Percentiles rank a stretch among this genome's conserved stretches.
phyloP scores from a whole-genome alignment of 768 basidiomycete species.

The Xerocomellus intermedius region DNA sequence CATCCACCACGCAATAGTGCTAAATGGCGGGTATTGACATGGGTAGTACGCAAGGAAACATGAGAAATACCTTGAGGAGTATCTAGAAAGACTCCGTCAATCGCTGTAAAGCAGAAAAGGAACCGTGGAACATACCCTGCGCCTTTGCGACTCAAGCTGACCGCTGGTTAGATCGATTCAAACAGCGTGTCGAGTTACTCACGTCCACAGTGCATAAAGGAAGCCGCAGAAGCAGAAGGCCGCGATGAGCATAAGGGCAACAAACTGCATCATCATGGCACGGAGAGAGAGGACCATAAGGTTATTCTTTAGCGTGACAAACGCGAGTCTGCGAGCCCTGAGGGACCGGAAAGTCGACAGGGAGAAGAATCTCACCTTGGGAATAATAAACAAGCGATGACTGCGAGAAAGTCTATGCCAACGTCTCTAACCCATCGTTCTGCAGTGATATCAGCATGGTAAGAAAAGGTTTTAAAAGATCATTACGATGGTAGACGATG shows the following conservation, averaged over 20 bases:
- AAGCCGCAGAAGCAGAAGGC: conserved; percentile 92
- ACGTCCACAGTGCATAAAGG: conserved; percentile 92
- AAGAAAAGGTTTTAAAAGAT: neutral
- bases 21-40: conserved; percentile 17
- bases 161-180: conserved; percentile 5
- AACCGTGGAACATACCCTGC: conserved; percentile 43
- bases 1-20: conserved; percentile 92
- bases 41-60: neutral
- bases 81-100: conserved; percentile 23
- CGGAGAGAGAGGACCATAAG: conserved; percentile 80
- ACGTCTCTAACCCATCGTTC: conserved; percentile 64
- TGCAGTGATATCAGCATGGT: conserved; percentile 26
- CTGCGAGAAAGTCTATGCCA: conserved; percentile 80
- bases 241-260: conserved; percentile 78
- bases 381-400: conserved; percentile 89
- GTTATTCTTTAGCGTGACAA: conserved; percentile 83
- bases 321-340: conserved; percentile 65
- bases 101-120: neutral
- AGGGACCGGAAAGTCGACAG: neutral
- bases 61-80: conserved; percentile 35
- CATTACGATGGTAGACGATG: conserved; percentile 54
- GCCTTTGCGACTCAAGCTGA: conserved; percentile 60
- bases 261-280: conserved; percentile 92
- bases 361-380: conserved; percentile 54
- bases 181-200: conserved; percentile 35